Conservation (phyloP, 345 rosid species). For the Clarkia xantiana region DNA sequence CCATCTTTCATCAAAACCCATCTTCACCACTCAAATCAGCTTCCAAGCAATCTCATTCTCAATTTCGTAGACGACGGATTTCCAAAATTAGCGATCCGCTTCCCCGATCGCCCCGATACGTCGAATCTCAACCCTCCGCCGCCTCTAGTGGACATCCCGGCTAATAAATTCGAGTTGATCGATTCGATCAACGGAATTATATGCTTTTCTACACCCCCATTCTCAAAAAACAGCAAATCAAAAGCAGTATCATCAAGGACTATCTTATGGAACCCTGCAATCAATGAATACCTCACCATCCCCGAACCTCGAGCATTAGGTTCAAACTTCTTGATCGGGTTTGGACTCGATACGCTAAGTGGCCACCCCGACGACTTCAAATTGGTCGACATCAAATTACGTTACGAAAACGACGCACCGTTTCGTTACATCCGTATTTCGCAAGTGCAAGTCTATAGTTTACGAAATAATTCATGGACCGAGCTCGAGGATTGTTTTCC, state of each 20-base stretch:
- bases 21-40: neutral
- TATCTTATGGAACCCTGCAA: constrained; percentile 8
- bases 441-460: constrained; percentile 3
- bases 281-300: neutral
- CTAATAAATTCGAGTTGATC: constrained; percentile 3
- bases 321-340: constrained; percentile 2
- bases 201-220: neutral
- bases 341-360: too few relatives aligned
- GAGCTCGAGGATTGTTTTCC: constrained; percentile 2
- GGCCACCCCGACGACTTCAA: constrained; percentile 5
- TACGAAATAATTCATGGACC: constrained; percentile 6
- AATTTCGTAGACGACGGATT: neutral
- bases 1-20: neutral
- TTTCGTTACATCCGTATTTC: too few relatives aligned
- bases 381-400: constrained; percentile 1
- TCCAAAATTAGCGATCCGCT: neutral
- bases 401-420: neutral
- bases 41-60: constrained; percentile 2
- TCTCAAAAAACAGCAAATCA: neutral
- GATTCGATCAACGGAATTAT: constrained; percentile 6
- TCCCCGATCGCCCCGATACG: neutral
- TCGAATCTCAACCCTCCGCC: neutral
- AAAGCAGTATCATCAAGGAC: neutral
- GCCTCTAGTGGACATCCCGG: neutral
- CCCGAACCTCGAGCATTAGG: constrained; percentile 1